Conservation (phyloP, 2,329 filamentous ascomycete genomes). For the Cercospora sesami region DNA sequence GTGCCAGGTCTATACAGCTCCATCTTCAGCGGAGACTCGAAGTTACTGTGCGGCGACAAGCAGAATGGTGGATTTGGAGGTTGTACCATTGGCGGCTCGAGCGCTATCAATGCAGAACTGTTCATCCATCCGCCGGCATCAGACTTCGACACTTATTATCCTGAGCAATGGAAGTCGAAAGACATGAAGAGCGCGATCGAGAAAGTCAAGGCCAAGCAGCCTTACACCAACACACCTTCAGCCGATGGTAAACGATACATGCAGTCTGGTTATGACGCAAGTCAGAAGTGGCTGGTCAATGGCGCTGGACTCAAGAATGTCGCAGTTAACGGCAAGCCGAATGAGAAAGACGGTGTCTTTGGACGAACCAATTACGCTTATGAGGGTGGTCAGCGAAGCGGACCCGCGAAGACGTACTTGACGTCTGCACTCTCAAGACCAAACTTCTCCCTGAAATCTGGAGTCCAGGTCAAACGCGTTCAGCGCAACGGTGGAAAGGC, state of each 20-base stretch:
- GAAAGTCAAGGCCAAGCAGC: slow-evolving; percentile 49
- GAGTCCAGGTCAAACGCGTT: slow-evolving; percentile 48
- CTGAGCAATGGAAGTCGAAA: slow-evolving; percentile 52
- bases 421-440: slow-evolving; percentile 50
- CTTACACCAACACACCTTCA: slow-evolving; percentile 60
- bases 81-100: slow-evolving; percentile 59
- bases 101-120: slow-evolving; percentile 63
- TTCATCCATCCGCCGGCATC: slow-evolving; percentile 59
- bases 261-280: slow-evolving; percentile 53
- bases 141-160: slow-evolving; percentile 61
- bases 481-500: slow-evolving; percentile 59
- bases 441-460: slow-evolving; percentile 60
- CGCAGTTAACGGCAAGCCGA: slow-evolving; percentile 48
- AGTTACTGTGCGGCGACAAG: slow-evolving; percentile 47
- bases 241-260: slow-evolving; percentile 57
- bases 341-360: slow-evolving; percentile 57
- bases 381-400: slow-evolving; percentile 47
- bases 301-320: slow-evolving; percentile 52
- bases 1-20: slow-evolving; percentile 56
- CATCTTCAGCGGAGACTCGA: slow-evolving; percentile 47
- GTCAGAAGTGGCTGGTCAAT: slow-evolving; percentile 53
- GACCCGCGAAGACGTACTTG: slow-evolving; percentile 55
- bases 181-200: slow-evolving; percentile 52
- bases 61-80: slow-evolving; percentile 43
- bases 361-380: slow-evolving; percentile 38